Evolutionary conservation across 2,329 filamentous ascomycete species (phyloP), one percentile per base, ranked within the genome.

Genomic region (Monilinia aucupariae): DNA sequence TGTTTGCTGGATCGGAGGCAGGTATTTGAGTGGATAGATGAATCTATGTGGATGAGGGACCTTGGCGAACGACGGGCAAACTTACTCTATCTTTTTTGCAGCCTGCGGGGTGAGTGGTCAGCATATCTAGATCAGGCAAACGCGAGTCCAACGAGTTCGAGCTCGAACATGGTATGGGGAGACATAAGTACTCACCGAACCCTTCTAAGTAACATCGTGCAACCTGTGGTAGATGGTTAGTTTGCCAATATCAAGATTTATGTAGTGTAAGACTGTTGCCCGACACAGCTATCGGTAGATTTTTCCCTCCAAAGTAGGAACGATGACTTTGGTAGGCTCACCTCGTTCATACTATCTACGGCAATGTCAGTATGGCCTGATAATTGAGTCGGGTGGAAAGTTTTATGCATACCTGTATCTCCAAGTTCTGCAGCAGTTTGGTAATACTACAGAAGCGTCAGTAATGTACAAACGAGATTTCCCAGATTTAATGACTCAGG

Each of bases 41-140:
- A 51, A 15, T 39, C 12, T 12, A 39, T 39, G 12, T 39, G 37
- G 49, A 25, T 51, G 22, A 51, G 53, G 55, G 45, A 60, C 12
- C 53, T 50, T 17, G 32, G 50, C 65, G 39, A 53, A 61, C 51
- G 47, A 22, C 22, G 37, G 39, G 37, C 51, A 27, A 37, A 84
- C 90, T 77, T 82, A 97, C 93, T 90, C 96, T 97, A 80, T 99
- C 92, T 76, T 97, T 99, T 76, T 92, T 94, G 73, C 92, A 93
- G 41, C 60, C 60, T 62, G 27, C 27, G 34, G 41, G 27, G 9
- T 22, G 13, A 61, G 39, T 61, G n/a, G 59, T 61, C 37, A 61
- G 59, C 39, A 61, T 54, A 30, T 37, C 48, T 53, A 52, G 39
- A 54, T 47, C 37, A 61, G 60, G 60, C 60, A 58, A 49, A 62